phyloP scores from a whole-genome alignment of 1,284 basidiomycete genomes.

The Rhodotorula sp. region DNA sequence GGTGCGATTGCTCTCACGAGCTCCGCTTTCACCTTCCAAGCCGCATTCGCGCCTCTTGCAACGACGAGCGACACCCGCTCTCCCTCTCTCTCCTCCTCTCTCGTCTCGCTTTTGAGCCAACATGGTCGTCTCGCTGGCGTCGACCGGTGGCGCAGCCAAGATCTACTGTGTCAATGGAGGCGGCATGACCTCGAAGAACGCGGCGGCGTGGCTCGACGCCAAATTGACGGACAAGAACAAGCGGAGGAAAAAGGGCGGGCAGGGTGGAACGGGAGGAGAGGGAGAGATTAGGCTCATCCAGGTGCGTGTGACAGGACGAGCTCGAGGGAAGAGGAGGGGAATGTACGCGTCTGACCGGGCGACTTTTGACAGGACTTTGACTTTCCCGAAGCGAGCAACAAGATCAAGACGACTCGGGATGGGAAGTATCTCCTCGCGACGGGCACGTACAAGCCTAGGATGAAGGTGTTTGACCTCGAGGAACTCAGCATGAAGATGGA shows the following conservation, averaged over 20 bases:
- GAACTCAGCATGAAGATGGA: constrained; percentile 94
- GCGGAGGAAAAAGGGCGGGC: constrained; percentile 37
- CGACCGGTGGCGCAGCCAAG: constrained; percentile 39
- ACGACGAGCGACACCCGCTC: background rate
- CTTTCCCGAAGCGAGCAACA: constrained; percentile 94
- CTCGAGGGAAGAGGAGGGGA: background rate
- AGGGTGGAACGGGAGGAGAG: constrained; percentile 42
- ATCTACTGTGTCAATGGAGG: constrained; percentile 47
- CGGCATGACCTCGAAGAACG: constrained; percentile 36
- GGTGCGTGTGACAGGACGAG: constrained; percentile 22
- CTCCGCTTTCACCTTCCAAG: background rate
- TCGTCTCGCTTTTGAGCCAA: background rate
- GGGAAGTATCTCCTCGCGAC: constrained; percentile 91
- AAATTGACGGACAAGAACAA: constrained; percentile 40
- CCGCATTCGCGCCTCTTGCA: background rate
- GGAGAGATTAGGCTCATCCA: constrained; percentile 45
- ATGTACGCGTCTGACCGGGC: background rate
- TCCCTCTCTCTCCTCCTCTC: background rate
- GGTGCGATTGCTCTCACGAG: background rate
- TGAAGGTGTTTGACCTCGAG: constrained; percentile 92
- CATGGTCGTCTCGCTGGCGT: constrained; percentile 46
- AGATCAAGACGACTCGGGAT: constrained; percentile 84
- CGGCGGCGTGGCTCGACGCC: constrained; percentile 44
- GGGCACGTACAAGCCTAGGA: constrained; percentile 97
- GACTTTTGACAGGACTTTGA: constrained; percentile 75